phyloP scores from a whole-genome alignment of 169 alveolate genomes.

The Plasmodium inui region DNA sequence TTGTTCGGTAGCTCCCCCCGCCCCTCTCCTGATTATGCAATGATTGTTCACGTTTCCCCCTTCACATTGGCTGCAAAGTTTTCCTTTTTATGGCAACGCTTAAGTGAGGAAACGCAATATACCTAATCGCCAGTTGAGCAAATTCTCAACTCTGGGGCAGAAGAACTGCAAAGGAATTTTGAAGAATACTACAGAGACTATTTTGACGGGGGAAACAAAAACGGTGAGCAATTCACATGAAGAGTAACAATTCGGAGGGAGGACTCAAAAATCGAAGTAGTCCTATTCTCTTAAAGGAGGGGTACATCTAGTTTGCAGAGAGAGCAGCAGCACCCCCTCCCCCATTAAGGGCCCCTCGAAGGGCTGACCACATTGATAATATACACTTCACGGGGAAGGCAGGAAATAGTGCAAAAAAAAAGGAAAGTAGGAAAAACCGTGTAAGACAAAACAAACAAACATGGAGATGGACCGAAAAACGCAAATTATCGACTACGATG shows the following conservation, averaged over 20 bases:
- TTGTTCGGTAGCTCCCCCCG: too few species aligned
- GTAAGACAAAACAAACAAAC: neutral
- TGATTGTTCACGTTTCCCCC: too few species aligned
- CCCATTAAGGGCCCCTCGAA: neutral
- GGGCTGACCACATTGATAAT: neutral
- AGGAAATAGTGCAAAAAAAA: neutral
- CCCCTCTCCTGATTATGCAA: too few species aligned
- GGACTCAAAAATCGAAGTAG: too few species aligned
- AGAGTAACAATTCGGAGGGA: neutral
- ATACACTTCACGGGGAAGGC: neutral
- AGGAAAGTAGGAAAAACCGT: neutral
- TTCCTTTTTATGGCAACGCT: neutral
- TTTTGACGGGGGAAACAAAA: neutral
- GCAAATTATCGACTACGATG: slow-evolving; percentile 74
- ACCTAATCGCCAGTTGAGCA: neutral
- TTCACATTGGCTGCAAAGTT: neutral
- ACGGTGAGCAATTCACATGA: neutral
- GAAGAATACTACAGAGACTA: neutral
- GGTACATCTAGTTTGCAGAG: too few species aligned
- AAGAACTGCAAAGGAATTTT: neutral
- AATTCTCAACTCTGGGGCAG: neutral
- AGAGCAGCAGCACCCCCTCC: too few species aligned
- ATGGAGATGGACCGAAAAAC: slow-evolving; percentile 18
- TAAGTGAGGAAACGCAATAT: too few species aligned
- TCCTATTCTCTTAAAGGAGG: too few species aligned